These are phyloP conservation scores for Diddensiella transvaalensis DNA, from an alignment of 805 yeast genomes.

Conservation along the genomic window DNA sequence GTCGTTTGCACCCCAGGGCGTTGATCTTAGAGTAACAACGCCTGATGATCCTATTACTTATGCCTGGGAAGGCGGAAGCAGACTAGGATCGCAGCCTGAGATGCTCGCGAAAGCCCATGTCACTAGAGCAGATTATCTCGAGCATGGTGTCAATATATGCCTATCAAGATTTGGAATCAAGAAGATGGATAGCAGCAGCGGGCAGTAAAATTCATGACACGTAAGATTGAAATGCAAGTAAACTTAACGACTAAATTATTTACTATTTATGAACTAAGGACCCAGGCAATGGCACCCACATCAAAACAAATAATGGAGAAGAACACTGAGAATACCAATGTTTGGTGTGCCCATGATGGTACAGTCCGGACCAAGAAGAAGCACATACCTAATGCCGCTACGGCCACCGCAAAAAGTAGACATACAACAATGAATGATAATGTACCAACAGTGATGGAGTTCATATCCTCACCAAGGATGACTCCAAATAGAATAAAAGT, in stretches of 20 bases:
- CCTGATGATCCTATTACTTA: slow-evolving; percentile 41
- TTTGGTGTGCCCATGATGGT: slow-evolving; percentile 43
- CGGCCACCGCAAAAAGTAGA: slow-evolving; percentile 40
- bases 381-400: slow-evolving; percentile 44
- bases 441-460: slow-evolving; percentile 27
- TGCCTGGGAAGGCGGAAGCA: slow-evolving; percentile 58
- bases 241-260: neutral
- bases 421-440: slow-evolving; percentile 39
- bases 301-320: slow-evolving; percentile 40
- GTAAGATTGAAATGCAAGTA: too few relatives aligned
- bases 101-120: slow-evolving; percentile 51
- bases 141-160: slow-evolving; percentile 69
- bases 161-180: slow-evolving; percentile 41
- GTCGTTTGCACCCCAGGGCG: slow-evolving; percentile 33
- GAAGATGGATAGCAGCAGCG: slow-evolving; percentile 14
- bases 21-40: slow-evolving; percentile 28
- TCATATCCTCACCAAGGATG: slow-evolving; percentile 34
- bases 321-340: slow-evolving; percentile 42
- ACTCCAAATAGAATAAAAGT: slow-evolving; percentile 46
- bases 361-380: slow-evolving; percentile 42
- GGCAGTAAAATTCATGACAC: too few relatives aligned
- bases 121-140: slow-evolving; percentile 76
- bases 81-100: slow-evolving; percentile 38
- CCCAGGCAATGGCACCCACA: slow-evolving; percentile 42
- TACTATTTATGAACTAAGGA: slow-evolving; percentile 19